phyloP scores from a whole-genome alignment of 306 rosid species.

The Casuarina glauca region DNA sequence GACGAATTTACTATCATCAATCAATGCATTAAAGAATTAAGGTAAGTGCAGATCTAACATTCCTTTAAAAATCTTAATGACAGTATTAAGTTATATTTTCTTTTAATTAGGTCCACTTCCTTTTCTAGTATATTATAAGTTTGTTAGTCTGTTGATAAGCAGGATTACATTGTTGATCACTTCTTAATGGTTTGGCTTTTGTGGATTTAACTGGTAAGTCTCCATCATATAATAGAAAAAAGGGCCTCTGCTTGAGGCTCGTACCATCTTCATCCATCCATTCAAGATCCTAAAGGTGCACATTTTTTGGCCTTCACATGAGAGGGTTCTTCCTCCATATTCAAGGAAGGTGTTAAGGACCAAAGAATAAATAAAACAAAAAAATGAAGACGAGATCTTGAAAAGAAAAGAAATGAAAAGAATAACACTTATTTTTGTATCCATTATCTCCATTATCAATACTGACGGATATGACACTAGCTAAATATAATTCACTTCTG shows the following conservation, averaged over 20 bases:
- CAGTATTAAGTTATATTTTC: background rate
- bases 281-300: background rate
- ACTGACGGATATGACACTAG: background rate
- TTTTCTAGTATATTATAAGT: background rate
- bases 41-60: background rate
- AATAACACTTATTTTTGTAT: background rate
- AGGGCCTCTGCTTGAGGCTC: background rate
- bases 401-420: background rate
- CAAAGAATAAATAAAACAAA: background rate
- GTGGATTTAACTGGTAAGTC: background rate
- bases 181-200: background rate
- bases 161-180: background rate
- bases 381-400: background rate
- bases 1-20: background rate
- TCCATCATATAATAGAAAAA: background rate
- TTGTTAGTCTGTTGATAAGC: background rate
- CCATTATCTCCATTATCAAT: background rate
- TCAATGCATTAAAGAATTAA: background rate
- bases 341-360: background rate
- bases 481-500: background rate
- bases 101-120: constrained; percentile 1
- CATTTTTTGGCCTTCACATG: background rate
- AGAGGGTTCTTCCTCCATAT: background rate
- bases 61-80: background rate
- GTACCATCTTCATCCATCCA: background rate